Evolutionary conservation across 1,139 yeast species (phyloP).

Genomic region (Hyphopichia burtonii): DNA sequence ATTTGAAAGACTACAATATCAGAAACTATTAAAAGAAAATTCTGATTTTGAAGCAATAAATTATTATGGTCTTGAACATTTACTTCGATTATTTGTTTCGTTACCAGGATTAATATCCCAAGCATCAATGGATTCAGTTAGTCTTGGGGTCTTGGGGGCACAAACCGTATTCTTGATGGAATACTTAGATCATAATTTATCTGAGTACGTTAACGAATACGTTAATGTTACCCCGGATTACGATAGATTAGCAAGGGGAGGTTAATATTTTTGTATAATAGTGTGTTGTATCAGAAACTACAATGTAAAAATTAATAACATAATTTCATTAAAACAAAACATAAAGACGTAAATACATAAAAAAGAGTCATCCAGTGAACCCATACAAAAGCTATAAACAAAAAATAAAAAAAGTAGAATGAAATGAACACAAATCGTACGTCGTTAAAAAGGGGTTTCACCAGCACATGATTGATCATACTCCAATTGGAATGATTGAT

Average conservation of each 20-base stretch:
- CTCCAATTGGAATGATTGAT: conserved; percentile 17
- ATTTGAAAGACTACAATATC: conserved; percentile 80
- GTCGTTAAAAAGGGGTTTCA: neutral
- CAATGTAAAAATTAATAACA: no score
- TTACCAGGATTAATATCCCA: conserved; percentile 79
- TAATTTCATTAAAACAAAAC: neutral
- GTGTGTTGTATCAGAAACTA: no score
- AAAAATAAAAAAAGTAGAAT: no score
- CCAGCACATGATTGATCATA: neutral
- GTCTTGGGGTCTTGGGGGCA: conserved; percentile 49
- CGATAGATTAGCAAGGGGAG: conserved; percentile 41
- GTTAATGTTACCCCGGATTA: conserved; percentile 64
- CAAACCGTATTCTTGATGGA: conserved; percentile 54
- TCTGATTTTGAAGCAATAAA: conserved; percentile 32
- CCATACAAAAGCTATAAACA: no score
- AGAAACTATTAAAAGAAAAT: conserved; percentile 43
- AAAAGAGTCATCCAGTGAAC: neutral
- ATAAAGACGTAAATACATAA: neutral
- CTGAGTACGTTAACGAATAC: conserved; percentile 44
- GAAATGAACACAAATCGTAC: neutral
- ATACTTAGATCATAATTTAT: conserved; percentile 49
- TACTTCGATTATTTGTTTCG: conserved; percentile 69
- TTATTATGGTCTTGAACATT: conserved; percentile 77
- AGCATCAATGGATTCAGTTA: conserved; percentile 77
- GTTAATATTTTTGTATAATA: neutral